These are phyloP conservation scores for Sporothrix globosa DNA, from an alignment of 2,329 filamentous ascomycete species.

Conservation along the genomic window DNA sequence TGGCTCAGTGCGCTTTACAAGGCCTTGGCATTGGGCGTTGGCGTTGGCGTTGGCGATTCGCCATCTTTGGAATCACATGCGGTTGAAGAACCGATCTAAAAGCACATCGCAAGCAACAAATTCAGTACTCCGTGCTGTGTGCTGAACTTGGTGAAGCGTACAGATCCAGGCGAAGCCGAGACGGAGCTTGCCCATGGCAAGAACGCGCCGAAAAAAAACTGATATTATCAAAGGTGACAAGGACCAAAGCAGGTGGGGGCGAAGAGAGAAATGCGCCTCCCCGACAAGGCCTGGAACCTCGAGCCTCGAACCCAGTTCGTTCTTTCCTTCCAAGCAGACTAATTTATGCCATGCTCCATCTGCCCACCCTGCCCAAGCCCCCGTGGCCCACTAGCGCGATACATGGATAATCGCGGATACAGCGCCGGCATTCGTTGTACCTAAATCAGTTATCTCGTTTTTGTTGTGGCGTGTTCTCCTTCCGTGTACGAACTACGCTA, in stretches of 20 bases:
- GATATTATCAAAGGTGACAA: not conserved
- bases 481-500: not conserved
- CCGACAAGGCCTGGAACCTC: constrained; percentile 5
- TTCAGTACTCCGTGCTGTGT: not conserved
- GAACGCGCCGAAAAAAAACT: not conserved
- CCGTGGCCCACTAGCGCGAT: constrained; percentile 19
- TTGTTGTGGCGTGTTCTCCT: constrained; percentile 14
- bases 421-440: not conserved
- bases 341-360: constrained; percentile 13
- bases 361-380: not conserved
- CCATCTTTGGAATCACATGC: constrained; percentile 9
- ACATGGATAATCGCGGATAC: not conserved
- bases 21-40: constrained; percentile 16
- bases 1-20: constrained; percentile 12
- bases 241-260: not conserved
- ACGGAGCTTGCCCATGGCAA: not conserved
- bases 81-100: not conserved
- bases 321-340: constrained; percentile 15
- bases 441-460: constrained; percentile 8
- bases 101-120: constrained; percentile 7
- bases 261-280: constrained; percentile 19
- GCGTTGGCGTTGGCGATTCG: not conserved
- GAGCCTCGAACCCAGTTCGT: constrained; percentile 9
- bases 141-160: not conserved
- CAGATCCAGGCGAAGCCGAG: not conserved